Conservation (phyloP, 169 alveolate genomes). For the Babesia gibsoni region DNA sequence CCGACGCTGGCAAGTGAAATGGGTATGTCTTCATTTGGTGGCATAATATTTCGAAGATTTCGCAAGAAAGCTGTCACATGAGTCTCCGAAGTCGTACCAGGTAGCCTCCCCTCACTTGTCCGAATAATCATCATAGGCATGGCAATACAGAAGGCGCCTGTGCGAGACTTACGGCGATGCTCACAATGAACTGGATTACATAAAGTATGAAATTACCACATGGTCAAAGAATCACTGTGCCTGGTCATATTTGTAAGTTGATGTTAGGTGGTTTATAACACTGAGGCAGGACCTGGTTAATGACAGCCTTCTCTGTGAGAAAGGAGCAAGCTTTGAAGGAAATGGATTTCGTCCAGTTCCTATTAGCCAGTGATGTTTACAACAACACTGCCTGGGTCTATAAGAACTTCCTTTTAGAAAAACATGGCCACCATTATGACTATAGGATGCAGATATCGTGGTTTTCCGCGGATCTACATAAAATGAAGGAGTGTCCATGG, state of each 20-base stretch:
- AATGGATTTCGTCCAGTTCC: conserved; percentile 29
- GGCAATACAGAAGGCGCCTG: conserved; percentile 53
- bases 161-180: conserved; percentile 7
- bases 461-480: neutral
- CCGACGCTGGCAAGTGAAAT: conserved; percentile 30
- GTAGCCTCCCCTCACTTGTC: neutral
- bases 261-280: neutral
- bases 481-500: conserved; percentile 19
- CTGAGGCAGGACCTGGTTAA: conserved; percentile 44
- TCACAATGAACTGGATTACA: conserved; percentile 41
- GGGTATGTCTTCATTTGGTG: neutral
- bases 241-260: conserved; percentile 53
- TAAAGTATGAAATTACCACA: conserved; percentile 44
- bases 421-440: conserved; percentile 8
- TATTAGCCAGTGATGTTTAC: conserved; percentile 34
- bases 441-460: neutral
- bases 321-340: conserved; percentile 31
- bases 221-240: conserved; percentile 63
- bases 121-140: neutral
- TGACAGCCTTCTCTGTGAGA: neutral
- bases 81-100: conserved; percentile 55
- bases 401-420: conserved; percentile 10
- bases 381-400: conserved; percentile 65
- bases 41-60: conserved; percentile 9
- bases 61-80: conserved; percentile 37